Percentiles rank a stretch among this genome's conserved stretches.
Evolutionary conservation across 2,329 filamentous ascomycete genomes (phyloP).

Genomic region (Fusarium euwallaceae): DNA sequence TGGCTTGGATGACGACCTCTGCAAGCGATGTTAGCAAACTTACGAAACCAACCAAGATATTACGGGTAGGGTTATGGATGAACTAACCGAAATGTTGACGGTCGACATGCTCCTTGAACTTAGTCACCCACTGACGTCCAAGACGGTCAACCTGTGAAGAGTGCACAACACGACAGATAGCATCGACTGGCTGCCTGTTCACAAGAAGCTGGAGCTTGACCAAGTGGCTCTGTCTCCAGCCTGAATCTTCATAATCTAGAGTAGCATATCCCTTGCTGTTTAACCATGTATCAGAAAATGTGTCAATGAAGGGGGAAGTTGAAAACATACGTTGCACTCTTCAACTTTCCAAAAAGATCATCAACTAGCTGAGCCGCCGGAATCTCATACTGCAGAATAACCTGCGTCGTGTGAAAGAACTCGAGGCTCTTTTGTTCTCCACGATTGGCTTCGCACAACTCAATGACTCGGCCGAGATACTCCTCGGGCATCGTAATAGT

Average conservation of each 20-base stretch:
- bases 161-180: conserved; percentile 92
- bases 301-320: neutral
- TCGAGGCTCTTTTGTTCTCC: conserved; percentile 89
- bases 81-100: conserved; percentile 85
- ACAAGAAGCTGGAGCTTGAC: conserved; percentile 93
- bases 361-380: conserved; percentile 93
- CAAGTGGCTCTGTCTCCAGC: conserved; percentile 83
- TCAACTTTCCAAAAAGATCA: conserved; percentile 97
- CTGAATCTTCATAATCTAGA: conserved; percentile 96
- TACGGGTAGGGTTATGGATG: neutral
- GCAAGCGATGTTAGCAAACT: conserved; percentile 4
- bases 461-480: conserved; percentile 93
- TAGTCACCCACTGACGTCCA: conserved; percentile 89
- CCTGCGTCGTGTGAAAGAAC: conserved; percentile 92
- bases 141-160: conserved; percentile 83
- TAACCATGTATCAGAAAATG: neutral
- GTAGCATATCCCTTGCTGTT: conserved; percentile 88
- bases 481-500: conserved; percentile 95
- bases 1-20: conserved; percentile 95
- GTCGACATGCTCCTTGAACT: conserved; percentile 97
- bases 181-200: conserved; percentile 93
- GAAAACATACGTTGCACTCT: conserved; percentile 76
- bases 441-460: conserved; percentile 90
- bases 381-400: conserved; percentile 93
- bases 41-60: neutral